phyloP scores from a whole-genome alignment of 23 red algal species.

The Gracilaria domingensis region DNA sequence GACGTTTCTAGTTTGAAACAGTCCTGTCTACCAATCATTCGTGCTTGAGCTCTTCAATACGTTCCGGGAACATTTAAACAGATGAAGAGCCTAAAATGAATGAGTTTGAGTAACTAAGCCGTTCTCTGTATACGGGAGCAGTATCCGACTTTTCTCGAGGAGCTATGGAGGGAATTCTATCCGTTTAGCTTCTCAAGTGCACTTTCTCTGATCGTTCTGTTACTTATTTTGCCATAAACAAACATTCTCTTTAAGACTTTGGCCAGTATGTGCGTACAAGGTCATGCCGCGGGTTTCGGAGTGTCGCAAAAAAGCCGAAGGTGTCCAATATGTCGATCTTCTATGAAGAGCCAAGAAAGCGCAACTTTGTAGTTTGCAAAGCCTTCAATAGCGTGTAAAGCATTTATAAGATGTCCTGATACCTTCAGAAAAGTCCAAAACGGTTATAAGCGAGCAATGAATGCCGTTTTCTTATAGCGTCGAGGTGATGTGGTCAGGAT shows the following conservation, averaged over 20 bases:
- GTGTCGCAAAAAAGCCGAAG: background rate
- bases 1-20: too few relatives aligned
- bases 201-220: background rate
- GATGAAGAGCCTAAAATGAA: background rate
- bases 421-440: too few relatives aligned
- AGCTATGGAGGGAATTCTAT: background rate
- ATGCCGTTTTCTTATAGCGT: too few relatives aligned
- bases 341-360: background rate
- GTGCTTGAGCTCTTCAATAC: background rate
- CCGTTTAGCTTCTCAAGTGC: background rate
- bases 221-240: background rate
- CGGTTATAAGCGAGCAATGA: too few relatives aligned
- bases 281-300: background rate
- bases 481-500: too few relatives aligned
- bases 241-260: too few relatives aligned
- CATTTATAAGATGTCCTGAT: too few relatives aligned
- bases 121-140: background rate
- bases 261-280: background rate
- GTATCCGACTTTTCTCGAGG: background rate
- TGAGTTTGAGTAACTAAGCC: background rate
- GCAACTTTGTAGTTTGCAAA: too few relatives aligned
- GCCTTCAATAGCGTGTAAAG: too few relatives aligned
- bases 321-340: background rate
- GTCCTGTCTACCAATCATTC: too few relatives aligned
- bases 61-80: background rate